A percentile compares a stretch with the other conserved stretches of the same genome.
phyloP scores from a whole-genome alignment of 2,329 filamentous ascomycete genomes.

The Pseudogymnoascus sp. region DNA sequence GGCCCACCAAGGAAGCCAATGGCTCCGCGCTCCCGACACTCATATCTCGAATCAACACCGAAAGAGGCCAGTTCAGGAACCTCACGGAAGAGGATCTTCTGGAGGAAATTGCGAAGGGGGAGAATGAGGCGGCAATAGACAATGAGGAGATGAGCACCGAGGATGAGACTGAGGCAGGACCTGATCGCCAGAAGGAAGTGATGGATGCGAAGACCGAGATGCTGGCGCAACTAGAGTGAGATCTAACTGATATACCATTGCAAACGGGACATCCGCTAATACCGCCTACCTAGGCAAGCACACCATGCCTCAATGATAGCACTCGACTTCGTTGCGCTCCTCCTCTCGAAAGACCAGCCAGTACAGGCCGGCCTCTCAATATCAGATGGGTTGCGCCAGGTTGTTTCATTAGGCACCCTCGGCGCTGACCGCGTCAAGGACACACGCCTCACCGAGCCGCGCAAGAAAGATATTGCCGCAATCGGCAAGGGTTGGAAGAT shows the following conservation, averaged over 20 bases:
- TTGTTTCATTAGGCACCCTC: constrained; percentile 66
- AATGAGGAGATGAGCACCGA: constrained; percentile 41
- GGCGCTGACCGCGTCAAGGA: constrained; percentile 57
- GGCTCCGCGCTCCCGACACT: constrained; percentile 61
- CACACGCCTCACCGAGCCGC: constrained; percentile 48
- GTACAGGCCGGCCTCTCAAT: constrained; percentile 61
- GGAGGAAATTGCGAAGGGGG: constrained; percentile 52
- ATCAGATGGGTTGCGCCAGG: constrained; percentile 59
- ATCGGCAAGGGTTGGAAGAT: constrained; percentile 66
- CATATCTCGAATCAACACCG: constrained; percentile 68
- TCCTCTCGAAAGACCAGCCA: constrained; percentile 74
- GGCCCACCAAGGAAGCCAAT: constrained; percentile 48
- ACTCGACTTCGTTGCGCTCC: constrained; percentile 74
- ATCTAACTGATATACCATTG: background rate
- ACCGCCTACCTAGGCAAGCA: constrained; percentile 29
- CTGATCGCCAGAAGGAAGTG: constrained; percentile 29
- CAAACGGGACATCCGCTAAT: constrained; percentile 6
- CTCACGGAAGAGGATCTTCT: constrained; percentile 66
- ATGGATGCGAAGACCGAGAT: constrained; percentile 47
- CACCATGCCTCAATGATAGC: constrained; percentile 58
- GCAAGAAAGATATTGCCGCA: constrained; percentile 47
- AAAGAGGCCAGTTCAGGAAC: constrained; percentile 74
- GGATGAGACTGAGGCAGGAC: constrained; percentile 37
- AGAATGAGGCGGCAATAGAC: constrained; percentile 28
- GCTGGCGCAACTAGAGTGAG: constrained; percentile 49